Conservation (phyloP, 2,329 filamentous ascomycete genomes). For the Xylaria sp. region DNA sequence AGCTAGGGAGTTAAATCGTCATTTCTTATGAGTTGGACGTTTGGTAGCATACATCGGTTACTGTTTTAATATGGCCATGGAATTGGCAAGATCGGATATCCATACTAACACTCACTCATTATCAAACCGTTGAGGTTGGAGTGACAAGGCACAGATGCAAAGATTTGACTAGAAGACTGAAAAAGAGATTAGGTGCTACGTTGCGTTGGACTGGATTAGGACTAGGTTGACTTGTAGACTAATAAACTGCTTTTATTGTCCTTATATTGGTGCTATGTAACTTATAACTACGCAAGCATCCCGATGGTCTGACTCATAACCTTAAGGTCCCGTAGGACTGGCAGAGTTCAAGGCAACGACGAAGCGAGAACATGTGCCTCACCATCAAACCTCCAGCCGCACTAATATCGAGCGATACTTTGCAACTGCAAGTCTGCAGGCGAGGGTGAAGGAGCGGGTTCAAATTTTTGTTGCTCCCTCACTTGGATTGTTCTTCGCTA, state of each 20-base stretch:
- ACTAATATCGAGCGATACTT: conserved; percentile 63
- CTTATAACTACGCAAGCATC: neutral
- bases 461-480: conserved; percentile 54
- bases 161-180: conserved; percentile 30
- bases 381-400: conserved; percentile 85
- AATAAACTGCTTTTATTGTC: conserved; percentile 22
- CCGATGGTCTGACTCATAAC: no score
- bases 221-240: conserved; percentile 32
- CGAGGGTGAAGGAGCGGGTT: conserved; percentile 69
- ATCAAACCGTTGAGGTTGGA: conserved; percentile 11
- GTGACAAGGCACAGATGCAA: conserved; percentile 17
- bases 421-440: conserved; percentile 82
- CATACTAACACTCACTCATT: conserved; percentile 19
- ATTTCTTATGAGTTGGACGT: conserved; percentile 36
- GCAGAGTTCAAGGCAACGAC: neutral
- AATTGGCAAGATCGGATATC: conserved; percentile 27
- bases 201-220: conserved; percentile 29
- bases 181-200: conserved; percentile 22
- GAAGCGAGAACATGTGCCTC: conserved; percentile 69
- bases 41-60: conserved; percentile 15
- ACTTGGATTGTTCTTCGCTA: conserved; percentile 81
- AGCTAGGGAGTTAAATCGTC: conserved; percentile 21
- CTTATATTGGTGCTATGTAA: conserved; percentile 1
- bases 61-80: conserved; percentile 28
- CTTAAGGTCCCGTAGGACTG: neutral